Evolutionary conservation across 371 early-diverging fungal genomes (phyloP), one percentile per base, ranked within the genome.

Genomic region (Funneliformis caledonium): DNA sequence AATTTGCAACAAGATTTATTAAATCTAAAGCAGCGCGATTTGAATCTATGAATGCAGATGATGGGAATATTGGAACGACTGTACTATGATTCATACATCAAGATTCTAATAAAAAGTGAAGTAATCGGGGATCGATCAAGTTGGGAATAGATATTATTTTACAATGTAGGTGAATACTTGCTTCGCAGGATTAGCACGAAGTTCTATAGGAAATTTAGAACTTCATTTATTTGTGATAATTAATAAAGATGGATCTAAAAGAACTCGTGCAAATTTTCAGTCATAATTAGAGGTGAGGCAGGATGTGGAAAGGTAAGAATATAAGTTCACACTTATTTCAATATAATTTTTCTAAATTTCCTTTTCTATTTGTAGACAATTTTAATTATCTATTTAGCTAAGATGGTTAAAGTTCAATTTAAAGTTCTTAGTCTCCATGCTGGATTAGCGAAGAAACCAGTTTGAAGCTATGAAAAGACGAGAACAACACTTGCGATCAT

Each of bases 271-370:
- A 31, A 68, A 72, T 56, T 79, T 16, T 72, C 80, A 1, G 72
- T 79, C 3, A 42, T 79, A 5, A 42, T 79, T 42, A 70, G 80
- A 59, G 80, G 80, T 11, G 80, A 79, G 56, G 80, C 80, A 10
- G 80, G 80, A 59, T 79, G 80, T 59, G 80, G 80, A 12, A 79
- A 79, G 11, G 67, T 79, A 68, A 16, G 12, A 45, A 68, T 42
- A 11, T 10, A 33, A 16, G 22, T 67, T 6, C 42, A 37, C 42
- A 10, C 14, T 47, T 16, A 8, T 50, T 50, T 4, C 16, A 10
- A 42, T n/a, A 43, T 43, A 4, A 43, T 19, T 14, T 43, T 19
- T n/a, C 10, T 69, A 67, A 42, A 42, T 42, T 16, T 10, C 12
- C 11, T 42, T 16, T 37, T 12, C 42, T 8, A n/a, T n/a, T 76